Evolutionary conservation across 768 basidiomycete species (phyloP), one percentile per base, ranked within the genome.

Genomic region (Mycena venus): DNA sequence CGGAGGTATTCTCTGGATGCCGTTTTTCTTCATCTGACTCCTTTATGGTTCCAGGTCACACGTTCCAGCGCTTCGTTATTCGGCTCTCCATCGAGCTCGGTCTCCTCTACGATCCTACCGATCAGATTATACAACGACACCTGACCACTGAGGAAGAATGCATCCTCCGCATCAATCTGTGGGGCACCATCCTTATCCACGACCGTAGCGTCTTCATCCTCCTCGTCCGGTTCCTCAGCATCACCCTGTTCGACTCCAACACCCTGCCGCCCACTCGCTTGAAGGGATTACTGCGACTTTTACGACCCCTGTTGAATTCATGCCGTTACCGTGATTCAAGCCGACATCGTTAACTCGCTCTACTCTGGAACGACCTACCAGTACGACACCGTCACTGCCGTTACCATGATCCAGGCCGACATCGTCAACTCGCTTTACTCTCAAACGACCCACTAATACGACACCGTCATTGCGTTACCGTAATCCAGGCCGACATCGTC

Each of bases 171-270:
- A 93, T 95, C 71, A 92, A 94, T 29, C 88, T 96, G 21, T 96
- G 95, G 95, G 91, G 90, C 10, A 96, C 93, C 69, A 93, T 96
- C 23, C 90, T 96, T 76, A 87, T 96, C 5, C 95, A 96, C 79
- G 95, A 96, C 81, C 92, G 95, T 42, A 95, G 95, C 44, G 96
- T 95, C 4, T 95, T 95, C 38, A 93, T 96, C 80, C 91, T 96
- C 29, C 91, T 96, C 15, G 95, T 95, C 15, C 92, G 95, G 15
- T 95, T 95, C 1, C 89, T 96, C 25, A 95, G 92, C 9, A 96
- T 96, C 55, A 85, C 93, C 4, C 94, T 95, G 3, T 91, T 90
- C n/a, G 95, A 96, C 79, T 92, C 93, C 32, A 96, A 94, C 80
- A 95, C 95, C 0, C 94, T 94, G 0, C 90, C 87, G 58, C 94